Percentiles rank a stretch among this genome's conserved stretches.
Evolutionary conservation across 2,329 filamentous ascomycete genomes (phyloP).

Genomic region (Xylaria sp.): DNA sequence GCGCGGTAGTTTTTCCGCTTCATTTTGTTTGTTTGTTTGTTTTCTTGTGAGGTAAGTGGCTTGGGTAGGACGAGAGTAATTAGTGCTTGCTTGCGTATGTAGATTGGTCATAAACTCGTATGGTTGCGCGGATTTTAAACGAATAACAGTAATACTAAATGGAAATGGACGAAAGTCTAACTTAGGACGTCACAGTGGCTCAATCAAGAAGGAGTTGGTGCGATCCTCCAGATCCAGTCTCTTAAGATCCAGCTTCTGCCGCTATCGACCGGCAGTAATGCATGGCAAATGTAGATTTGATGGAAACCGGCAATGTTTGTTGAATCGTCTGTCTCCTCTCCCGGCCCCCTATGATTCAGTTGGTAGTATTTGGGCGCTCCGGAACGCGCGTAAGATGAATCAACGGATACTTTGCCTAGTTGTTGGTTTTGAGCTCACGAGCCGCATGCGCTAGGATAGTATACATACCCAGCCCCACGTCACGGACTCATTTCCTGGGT

Average conservation of each 20-base stretch:
- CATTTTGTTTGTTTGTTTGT: neutral
- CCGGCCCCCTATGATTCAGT: neutral
- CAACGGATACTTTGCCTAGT: neutral
- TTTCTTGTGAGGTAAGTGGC: neutral
- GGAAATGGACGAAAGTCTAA: neutral
- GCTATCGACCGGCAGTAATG: conserved; percentile 13
- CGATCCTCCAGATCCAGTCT: conserved; percentile 10
- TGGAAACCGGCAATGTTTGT: neutral
- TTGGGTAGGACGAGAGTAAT: neutral
- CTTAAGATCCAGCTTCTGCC: neutral
- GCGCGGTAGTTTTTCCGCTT: neutral
- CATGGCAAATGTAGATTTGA: neutral
- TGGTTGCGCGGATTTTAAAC: neutral
- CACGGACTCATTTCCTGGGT: neutral
- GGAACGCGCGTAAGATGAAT: neutral
- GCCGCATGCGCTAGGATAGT: conserved; percentile 8
- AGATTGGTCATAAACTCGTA: conserved; percentile 6
- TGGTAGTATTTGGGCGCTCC: neutral
- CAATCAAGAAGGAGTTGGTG: conserved; percentile 14
- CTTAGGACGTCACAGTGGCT: neutral
- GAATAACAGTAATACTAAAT: neutral
- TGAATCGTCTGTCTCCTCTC: neutral
- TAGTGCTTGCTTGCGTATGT: neutral
- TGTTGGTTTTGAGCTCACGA: neutral
- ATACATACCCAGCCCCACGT: conserved; percentile 4